A percentile compares a stretch with the other conserved stretches of the same genome.
Evolutionary conservation across 2,329 filamentous ascomycete genomes (phyloP).

Genomic region (Sporothrix luriei): DNA sequence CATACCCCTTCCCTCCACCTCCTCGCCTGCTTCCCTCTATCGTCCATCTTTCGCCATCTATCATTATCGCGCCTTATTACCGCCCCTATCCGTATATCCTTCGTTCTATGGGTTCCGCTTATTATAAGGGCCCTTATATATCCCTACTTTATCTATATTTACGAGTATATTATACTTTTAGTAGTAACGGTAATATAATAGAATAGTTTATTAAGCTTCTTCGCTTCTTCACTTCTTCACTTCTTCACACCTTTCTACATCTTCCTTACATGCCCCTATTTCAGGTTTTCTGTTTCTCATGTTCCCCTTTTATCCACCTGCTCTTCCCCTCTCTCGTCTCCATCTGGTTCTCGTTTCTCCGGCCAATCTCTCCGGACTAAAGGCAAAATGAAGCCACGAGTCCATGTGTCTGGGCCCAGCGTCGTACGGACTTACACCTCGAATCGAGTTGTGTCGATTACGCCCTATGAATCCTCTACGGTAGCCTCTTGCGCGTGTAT

Average conservation of each 20-base stretch:
- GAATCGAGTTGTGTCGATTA: background rate
- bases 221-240: too few relatives aligned
- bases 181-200: too few relatives aligned
- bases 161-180: constrained; percentile 3
- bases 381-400: background rate
- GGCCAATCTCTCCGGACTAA: background rate
- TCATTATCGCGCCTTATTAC: background rate
- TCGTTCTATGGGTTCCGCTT: too few relatives aligned
- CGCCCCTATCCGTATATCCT: background rate
- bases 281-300: too few relatives aligned
- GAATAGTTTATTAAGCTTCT: too few relatives aligned
- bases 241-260: background rate
- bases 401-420: background rate
- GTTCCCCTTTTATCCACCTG: too few relatives aligned
- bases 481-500: background rate
- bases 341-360: background rate
- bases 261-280: background rate
- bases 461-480: background rate
- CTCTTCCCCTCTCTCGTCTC: background rate
- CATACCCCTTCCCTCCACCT: background rate
- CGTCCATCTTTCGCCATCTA: background rate
- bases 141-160: constrained; percentile 1
- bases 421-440: constrained; percentile 7
- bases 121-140: background rate
- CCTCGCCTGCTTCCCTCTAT: background rate